Evolutionary conservation across 805 yeast genomes (phyloP).

Genomic region (Kluyveromyces aestuarii): DNA sequence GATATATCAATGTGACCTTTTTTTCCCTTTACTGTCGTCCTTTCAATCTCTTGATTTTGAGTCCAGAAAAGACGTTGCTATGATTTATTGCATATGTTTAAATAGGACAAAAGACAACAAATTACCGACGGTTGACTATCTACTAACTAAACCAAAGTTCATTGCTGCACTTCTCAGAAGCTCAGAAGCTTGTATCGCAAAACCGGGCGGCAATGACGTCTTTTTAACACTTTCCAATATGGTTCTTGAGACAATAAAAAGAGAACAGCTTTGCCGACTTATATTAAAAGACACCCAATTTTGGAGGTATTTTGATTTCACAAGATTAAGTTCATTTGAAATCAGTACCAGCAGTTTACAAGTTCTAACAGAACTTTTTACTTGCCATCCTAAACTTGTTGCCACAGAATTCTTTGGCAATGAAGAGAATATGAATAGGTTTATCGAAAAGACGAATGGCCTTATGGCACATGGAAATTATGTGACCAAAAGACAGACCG

Average conservation of each 20-base stretch:
- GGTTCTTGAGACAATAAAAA: constrained; percentile 74
- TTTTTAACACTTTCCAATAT: constrained; percentile 71
- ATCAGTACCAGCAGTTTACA: constrained; percentile 84
- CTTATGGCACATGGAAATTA: constrained; percentile 72
- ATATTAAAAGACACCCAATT: constrained; percentile 51
- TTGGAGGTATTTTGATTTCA: constrained; percentile 80
- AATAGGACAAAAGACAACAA: constrained; percentile 69
- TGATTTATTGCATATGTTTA: constrained; percentile 64
- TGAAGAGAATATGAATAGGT: constrained; percentile 41
- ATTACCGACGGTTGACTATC: constrained; percentile 81
- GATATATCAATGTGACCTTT: constrained; percentile 60
- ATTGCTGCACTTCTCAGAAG: constrained; percentile 54
- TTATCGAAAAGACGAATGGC: constrained; percentile 55
- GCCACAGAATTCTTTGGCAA: constrained; percentile 53
- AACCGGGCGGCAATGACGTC: constrained; percentile 36
- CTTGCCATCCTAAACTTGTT: constrained; percentile 59
- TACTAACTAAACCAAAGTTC: constrained; percentile 57
- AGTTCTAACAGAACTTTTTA: constrained; percentile 61
- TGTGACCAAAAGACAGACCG: constrained; percentile 87
- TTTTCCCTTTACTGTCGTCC: constrained; percentile 50
- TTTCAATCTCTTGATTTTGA: constrained; percentile 76
- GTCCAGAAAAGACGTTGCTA: constrained; percentile 72
- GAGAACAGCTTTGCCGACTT: constrained; percentile 56
- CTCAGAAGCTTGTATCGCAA: constrained; percentile 47
- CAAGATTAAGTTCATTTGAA: constrained; percentile 72